Conservation (phyloP, 2,329 filamentous ascomycete genomes). For the Fusarium humuli region DNA sequence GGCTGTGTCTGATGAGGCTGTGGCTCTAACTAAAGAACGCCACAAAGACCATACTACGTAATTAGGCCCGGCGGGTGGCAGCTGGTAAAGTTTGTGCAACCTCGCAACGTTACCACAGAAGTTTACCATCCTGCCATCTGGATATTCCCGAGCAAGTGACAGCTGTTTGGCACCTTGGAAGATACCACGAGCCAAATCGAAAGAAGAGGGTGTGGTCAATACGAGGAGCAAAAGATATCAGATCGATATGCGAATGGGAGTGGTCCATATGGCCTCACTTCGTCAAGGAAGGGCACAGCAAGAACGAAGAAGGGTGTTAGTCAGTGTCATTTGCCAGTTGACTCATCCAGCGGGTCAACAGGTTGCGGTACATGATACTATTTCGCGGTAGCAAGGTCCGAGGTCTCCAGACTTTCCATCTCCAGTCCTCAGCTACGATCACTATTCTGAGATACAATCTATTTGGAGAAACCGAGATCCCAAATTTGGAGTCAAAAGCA, state of each 20-base stretch:
- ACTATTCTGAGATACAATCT: slow-evolving; percentile 23
- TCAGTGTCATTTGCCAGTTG: slow-evolving; percentile 26
- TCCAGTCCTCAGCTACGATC: slow-evolving; percentile 13
- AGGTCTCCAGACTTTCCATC: slow-evolving; percentile 19
- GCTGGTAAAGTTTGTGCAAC: slow-evolving; percentile 25
- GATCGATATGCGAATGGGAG: slow-evolving; percentile 9
- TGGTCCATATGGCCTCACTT: slow-evolving; percentile 15
- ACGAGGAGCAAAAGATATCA: slow-evolving; percentile 25
- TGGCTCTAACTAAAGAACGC: slow-evolving; percentile 29
- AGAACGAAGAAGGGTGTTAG: slow-evolving; percentile 15
- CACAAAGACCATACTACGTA: slow-evolving; percentile 18
- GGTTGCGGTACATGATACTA: slow-evolving; percentile 4
- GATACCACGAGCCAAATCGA: slow-evolving; percentile 5
- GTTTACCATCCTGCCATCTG: slow-evolving; percentile 10
- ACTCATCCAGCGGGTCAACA: slow-evolving; percentile 28
- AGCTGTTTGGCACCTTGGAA: not conserved
- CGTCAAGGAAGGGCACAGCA: slow-evolving; percentile 22
- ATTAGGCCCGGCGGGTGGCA: slow-evolving; percentile 6
- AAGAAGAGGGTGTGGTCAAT: slow-evolving; percentile 34
- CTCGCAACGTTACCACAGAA: slow-evolving; percentile 40
- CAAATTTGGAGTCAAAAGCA: slow-evolving; percentile 8
- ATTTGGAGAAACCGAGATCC: slow-evolving; percentile 31
- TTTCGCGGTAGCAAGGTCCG: not conserved
- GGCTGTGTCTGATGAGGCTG: slow-evolving; percentile 31
- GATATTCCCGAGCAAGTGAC: slow-evolving; percentile 29